Conservation (phyloP, 2,329 filamentous ascomycete genomes). For the Plenodomus lindquistii region DNA sequence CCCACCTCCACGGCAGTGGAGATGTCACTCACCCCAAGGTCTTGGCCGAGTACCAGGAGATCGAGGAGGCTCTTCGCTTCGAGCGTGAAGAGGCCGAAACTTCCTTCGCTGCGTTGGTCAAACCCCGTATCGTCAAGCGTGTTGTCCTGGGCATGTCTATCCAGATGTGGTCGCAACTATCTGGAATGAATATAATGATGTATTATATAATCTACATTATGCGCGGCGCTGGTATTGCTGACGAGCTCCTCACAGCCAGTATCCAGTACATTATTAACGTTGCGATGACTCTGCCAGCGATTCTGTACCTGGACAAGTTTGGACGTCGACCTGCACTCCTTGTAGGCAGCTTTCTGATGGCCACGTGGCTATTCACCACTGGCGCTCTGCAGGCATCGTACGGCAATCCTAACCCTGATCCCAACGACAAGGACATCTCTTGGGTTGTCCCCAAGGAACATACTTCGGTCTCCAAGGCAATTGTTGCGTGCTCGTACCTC, state of each 20-base stretch:
- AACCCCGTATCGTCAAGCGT: conserved; percentile 59
- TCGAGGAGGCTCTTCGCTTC: conserved; percentile 58
- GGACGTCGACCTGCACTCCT: conserved; percentile 63
- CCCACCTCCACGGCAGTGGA: conserved; percentile 61
- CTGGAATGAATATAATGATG: conserved; percentile 64
- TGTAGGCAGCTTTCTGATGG: conserved; percentile 61
- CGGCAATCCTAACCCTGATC: conserved; percentile 48
- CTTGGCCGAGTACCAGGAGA: conserved; percentile 66
- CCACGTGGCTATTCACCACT: conserved; percentile 62
- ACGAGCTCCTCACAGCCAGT: conserved; percentile 62
- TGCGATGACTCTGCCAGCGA: conserved; percentile 61
- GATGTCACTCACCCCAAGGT: conserved; percentile 62
- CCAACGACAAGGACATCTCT: conserved; percentile 51
- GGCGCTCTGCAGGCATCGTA: conserved; percentile 64
- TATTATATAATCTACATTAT: conserved; percentile 64
- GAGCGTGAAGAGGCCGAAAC: conserved; percentile 57
- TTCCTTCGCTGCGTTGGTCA: conserved; percentile 56
- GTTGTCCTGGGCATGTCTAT: conserved; percentile 62
- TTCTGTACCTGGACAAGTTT: conserved; percentile 62
- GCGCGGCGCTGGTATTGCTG: conserved; percentile 60
- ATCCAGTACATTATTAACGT: conserved; percentile 70
- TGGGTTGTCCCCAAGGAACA: conserved; percentile 61
- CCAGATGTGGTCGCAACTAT: conserved; percentile 64
- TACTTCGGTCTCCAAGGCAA: conserved; percentile 58
- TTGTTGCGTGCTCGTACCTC: conserved; percentile 51